Base-by-base conservation (phyloP, 192 early-diverging fungal genomes). In the Chytriomyces confervae region DNA sequence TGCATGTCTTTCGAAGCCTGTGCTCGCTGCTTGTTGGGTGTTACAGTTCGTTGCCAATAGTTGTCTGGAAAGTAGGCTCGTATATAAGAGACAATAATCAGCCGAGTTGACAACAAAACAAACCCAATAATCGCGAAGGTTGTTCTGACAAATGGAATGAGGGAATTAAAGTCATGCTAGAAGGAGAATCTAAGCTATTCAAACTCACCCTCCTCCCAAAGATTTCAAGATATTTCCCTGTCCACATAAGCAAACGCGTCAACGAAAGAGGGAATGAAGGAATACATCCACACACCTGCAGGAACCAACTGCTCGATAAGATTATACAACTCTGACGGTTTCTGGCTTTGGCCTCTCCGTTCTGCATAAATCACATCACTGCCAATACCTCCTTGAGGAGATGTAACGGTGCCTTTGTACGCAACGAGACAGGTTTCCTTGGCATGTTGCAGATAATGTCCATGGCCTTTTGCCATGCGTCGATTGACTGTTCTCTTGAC, bases 371-470 rank as follows among this genome's bases (percentile, higher is more conserved):
- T 97, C 13, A 97, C 93, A 81, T 98, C 96, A 89, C 62, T 87
- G 79, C 83, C 91, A 89, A 72, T 83, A 84, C 50, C 91, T n/a
- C 81, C 65, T 27, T 23, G 2, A 47, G 72, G 80, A 9, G 68
- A 65, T 2, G 69, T 68, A 48, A 82, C 78, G 47, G 48, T 79
- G 83, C 91, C 93, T 83, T 95, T 98, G 76, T 90, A 92, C n/a
- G 94, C 96, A 11, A 98, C 93, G 67, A 98, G 83, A 87, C 96
- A 98, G 7, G 96, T 97, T 82, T 98, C 96, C 79, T 98, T 98
- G 29, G 96, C 96, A 73, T 98, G 96, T 81, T 98, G 96, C 77
- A 98, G 82, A 77, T 98, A 98, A 83, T 97, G 96, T 13, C 96
- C 96, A 78, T 98, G 96, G 7, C 96, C 96, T 80, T 98, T 98